A percentile compares a stretch with the other conserved stretches of the same genome.
Evolutionary conservation across 768 basidiomycete species (phyloP).

Genomic region (Trametes elegans): DNA sequence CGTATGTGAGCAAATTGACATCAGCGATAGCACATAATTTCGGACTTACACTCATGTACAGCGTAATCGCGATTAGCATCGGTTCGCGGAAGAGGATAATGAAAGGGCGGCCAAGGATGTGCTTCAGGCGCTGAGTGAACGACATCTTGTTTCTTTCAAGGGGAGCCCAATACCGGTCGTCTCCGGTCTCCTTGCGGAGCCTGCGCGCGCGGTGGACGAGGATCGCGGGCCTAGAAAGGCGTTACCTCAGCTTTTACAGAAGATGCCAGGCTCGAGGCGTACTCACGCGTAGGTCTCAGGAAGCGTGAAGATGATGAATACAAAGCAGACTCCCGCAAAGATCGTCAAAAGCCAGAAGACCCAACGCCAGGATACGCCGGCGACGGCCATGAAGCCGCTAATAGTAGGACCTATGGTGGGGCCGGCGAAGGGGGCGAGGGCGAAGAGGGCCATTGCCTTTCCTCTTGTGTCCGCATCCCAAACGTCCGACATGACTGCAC

Average conservation of each 20-base stretch:
- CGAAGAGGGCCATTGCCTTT: slow-evolving; percentile 59
- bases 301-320: slow-evolving; percentile 52
- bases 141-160: slow-evolving; percentile 44
- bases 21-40: neutral
- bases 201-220: slow-evolving; percentile 50
- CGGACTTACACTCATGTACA: slow-evolving; percentile 56
- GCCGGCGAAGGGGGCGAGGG: slow-evolving; percentile 54
- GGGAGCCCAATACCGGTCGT: slow-evolving; percentile 51
- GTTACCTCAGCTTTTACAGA: too few species aligned
- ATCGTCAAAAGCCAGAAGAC: slow-evolving; percentile 62
- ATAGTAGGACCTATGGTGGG: slow-evolving; percentile 41
- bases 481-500: slow-evolving; percentile 37
- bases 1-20: neutral
- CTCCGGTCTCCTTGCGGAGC: slow-evolving; percentile 51
- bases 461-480: slow-evolving; percentile 66
- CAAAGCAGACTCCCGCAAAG: slow-evolving; percentile 52
- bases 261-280: too few species aligned
- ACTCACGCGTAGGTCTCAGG: slow-evolving; percentile 58
- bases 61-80: slow-evolving; percentile 56
- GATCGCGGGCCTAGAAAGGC: slow-evolving; percentile 45
- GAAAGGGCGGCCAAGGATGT: slow-evolving; percentile 57
- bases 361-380: slow-evolving; percentile 58
- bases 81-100: slow-evolving; percentile 64
- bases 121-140: slow-evolving; percentile 42
- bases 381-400: slow-evolving; percentile 38